Evolutionary conservation across 768 basidiomycete genomes (phyloP), one percentile per base, ranked within the genome.

Genomic region (Russula sp.): DNA sequence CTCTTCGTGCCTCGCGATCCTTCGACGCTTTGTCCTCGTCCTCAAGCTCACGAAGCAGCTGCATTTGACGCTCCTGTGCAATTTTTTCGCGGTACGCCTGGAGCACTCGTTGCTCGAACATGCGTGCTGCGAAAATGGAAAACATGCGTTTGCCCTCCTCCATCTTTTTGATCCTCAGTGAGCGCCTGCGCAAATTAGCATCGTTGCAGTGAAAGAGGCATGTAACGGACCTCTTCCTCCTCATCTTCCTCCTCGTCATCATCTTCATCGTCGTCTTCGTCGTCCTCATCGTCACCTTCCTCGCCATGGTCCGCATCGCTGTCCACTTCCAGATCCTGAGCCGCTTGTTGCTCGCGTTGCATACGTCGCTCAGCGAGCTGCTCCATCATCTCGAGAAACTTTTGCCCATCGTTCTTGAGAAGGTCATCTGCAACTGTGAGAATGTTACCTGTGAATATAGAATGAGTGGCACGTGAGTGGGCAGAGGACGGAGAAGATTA

Each of bases 351-450:
- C 72, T 98, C 95, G 5, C 95, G 84, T 69, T 91, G 88, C 84
- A 96, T 92, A 51, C 96, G 84, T 56, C 93, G 84, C 72, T 97
- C 94, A 0, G 96, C 95, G 24, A 99, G 83, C 76, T 96, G 94
- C 75, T 98, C 97, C 97, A 99, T 99, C 97, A 99, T 99, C 80
- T 99, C 97, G 71, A 99, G 79, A 79, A 99, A 99, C 79, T 97
- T 98, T 72, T 94, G 92, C 2, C 96, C 96, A 72, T 99, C 95
- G 71, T 98, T 98, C 81, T 97, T 97, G 70, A 99, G 82, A 51
- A 99, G 84, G 77, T 99, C 97, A 73, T 99, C 97, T 52, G 97
- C 97, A 59, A 99, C 96, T 24, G 97, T 99, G 51, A 99, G 82
- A 73, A 99, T 98, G 71, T 94, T 95, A 71, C 92, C 94, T 75